Evolutionary conservation across 495 filamentous ascomycete species (phyloP).

Genomic region (Talaromyces wortmannii): DNA sequence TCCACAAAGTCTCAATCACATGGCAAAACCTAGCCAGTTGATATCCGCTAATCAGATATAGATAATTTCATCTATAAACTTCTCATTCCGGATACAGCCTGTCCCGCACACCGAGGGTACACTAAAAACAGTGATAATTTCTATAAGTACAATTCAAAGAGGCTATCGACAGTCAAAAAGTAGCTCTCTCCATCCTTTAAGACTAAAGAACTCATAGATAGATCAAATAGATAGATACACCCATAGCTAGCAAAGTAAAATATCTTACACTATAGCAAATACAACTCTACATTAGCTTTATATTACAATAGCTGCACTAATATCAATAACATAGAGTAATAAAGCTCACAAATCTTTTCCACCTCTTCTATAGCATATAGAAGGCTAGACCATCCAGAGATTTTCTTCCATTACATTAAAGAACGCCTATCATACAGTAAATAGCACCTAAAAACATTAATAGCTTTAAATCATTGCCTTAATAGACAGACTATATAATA

Average conservation of each 20-base stretch:
- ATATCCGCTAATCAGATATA: too few relatives aligned
- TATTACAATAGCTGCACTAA: not conserved
- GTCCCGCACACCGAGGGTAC: not conserved
- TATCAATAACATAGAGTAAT: not conserved
- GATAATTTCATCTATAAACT: too few relatives aligned
- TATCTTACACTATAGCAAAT: not conserved
- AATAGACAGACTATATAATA: too few relatives aligned
- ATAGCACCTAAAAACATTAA: too few relatives aligned
- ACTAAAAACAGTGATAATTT: not conserved
- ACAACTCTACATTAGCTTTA: not conserved
- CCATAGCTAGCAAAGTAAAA: slow-evolving; percentile 1
- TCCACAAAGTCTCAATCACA: too few relatives aligned
- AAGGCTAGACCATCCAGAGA: not conserved
- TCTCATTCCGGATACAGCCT: not conserved
- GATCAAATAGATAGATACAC: not conserved
- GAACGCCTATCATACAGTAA: too few relatives aligned
- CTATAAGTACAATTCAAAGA: not conserved
- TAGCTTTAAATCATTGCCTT: too few relatives aligned
- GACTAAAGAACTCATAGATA: too few relatives aligned
- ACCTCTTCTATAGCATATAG: not conserved
- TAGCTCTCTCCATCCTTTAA: not conserved
- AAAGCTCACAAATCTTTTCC: not conserved
- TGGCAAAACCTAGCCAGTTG: too few relatives aligned
- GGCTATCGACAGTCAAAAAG: not conserved
- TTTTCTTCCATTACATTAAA: not conserved